phyloP scores from a whole-genome alignment of 768 basidiomycete species.

The Agaricus blazei region DNA sequence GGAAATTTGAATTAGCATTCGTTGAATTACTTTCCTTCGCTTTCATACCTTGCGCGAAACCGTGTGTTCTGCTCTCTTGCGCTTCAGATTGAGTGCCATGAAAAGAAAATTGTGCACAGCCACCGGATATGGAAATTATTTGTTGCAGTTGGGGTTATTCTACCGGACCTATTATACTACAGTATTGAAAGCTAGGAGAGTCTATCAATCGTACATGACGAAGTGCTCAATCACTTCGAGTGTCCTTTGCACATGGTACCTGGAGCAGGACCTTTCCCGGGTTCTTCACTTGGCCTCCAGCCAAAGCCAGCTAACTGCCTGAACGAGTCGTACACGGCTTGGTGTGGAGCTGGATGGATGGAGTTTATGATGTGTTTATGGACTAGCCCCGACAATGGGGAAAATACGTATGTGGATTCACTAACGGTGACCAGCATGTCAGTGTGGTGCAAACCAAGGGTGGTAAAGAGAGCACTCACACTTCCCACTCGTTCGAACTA shows the following conservation, averaged over 20 bases:
- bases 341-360: conserved; percentile 75
- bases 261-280: conserved; percentile 3
- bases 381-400: conserved; percentile 60
- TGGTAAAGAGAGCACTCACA: conserved; percentile 40
- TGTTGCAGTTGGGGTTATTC: not conserved
- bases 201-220: not conserved
- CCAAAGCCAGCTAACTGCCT: conserved; percentile 35
- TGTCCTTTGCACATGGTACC: conserved; percentile 3
- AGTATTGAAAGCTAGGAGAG: no score
- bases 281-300: conserved; percentile 10
- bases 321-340: conserved; percentile 59
- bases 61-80: conserved; percentile 16
- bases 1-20: not conserved
- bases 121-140: conserved; percentile 3
- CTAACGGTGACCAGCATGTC: conserved; percentile 25
- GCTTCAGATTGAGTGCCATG: conserved; percentile 20
- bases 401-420: conserved; percentile 70
- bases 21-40: not conserved
- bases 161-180: not conserved
- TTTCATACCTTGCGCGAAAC: conserved; percentile 16
- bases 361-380: conserved; percentile 62
- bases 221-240: not conserved
- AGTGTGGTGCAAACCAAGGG: not conserved
- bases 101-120: conserved; percentile 12
- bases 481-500: conserved; percentile 61